Conservation (phyloP, 208 protist species). For the Wallacemonas sp. region DNA sequence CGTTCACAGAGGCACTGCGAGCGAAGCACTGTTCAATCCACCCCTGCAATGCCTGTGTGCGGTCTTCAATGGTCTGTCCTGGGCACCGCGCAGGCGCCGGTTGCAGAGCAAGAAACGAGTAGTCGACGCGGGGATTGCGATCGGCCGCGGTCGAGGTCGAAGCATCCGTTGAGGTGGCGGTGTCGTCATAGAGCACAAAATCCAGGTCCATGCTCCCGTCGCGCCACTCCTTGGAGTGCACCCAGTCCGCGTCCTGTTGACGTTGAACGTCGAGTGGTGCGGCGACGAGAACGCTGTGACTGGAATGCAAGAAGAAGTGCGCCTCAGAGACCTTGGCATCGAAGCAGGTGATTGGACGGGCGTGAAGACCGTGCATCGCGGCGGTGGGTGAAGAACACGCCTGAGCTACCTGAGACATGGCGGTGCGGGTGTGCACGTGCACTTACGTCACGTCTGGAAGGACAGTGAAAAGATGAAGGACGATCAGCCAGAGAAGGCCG, state of each 20-base stretch:
- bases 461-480: no score
- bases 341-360: background rate
- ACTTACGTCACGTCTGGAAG: no score
- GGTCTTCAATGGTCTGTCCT: constrained; percentile 15
- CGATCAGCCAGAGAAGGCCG: background rate
- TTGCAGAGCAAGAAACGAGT: constrained; percentile 25
- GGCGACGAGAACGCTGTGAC: constrained; percentile 16
- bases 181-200: constrained; percentile 36
- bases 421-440: no score
- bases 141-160: constrained; percentile 8
- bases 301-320: constrained; percentile 22
- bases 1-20: constrained; percentile 12
- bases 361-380: background rate
- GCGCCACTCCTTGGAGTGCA: background rate
- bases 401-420: no score
- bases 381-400: background rate
- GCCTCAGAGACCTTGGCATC: constrained; percentile 20
- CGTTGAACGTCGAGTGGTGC: constrained; percentile 9
- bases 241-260: background rate
- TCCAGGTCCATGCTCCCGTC: constrained; percentile 27
- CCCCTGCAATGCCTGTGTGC: constrained; percentile 16
- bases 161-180: background rate
- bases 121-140: constrained; percentile 27
- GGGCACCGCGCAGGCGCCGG: constrained; percentile 19
- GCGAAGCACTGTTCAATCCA: constrained; percentile 46